These are phyloP conservation scores for Mycosphaerella sp. DNA, from an alignment of 2,329 filamentous ascomycete species.

Conservation along the genomic window DNA sequence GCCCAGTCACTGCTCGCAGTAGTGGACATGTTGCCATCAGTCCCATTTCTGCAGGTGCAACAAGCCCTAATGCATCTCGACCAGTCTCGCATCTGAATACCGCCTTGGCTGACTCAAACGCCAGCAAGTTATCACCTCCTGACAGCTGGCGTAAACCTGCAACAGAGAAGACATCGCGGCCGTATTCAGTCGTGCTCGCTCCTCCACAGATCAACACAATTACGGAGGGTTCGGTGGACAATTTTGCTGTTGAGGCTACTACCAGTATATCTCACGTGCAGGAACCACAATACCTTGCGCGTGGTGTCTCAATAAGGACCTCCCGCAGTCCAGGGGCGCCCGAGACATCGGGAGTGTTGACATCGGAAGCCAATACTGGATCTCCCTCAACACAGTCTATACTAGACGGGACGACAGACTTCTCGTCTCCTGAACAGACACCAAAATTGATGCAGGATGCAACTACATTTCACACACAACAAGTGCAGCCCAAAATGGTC, in stretches of 20 bases:
- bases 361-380: neutral
- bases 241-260: conserved; percentile 13
- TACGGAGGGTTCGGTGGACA: conserved; percentile 16
- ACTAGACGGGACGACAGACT: conserved; percentile 9
- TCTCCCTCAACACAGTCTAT: conserved; percentile 3
- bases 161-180: conserved; percentile 10
- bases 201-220: conserved; percentile 19
- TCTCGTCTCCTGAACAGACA: conserved; percentile 20
- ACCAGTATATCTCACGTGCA: neutral
- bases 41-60: conserved; percentile 16
- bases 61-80: conserved; percentile 14
- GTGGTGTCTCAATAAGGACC: conserved; percentile 9
- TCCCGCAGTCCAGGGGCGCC: neutral
- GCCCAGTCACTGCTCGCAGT: conserved; percentile 23
- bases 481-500: conserved; percentile 23
- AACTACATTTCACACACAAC: conserved; percentile 11
- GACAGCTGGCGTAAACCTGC: neutral
- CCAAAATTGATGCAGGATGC: conserved; percentile 12
- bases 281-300: conserved; percentile 9
- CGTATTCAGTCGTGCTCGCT: conserved; percentile 15
- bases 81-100: conserved; percentile 19
- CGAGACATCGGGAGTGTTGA: neutral
- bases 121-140: conserved; percentile 4
- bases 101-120: conserved; percentile 6
- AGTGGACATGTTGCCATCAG: conserved; percentile 10